Evolutionary conservation across 257 asterid genomes (phyloP).

Genomic region (Paraleonurus japonicus): DNA sequence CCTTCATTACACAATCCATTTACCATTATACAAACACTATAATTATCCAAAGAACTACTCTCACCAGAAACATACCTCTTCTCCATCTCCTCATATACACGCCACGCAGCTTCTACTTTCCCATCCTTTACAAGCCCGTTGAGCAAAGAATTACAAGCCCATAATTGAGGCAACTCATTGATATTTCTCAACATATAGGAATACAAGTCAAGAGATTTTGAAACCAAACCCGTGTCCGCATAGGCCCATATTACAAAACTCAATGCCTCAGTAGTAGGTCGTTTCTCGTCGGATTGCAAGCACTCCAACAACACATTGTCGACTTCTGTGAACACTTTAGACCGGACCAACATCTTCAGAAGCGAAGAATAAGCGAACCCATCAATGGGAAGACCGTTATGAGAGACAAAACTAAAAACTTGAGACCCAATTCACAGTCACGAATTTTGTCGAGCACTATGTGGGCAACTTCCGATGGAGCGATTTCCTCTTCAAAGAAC

Average conservation of each 20-base stretch:
- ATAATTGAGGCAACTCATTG: slow-evolving; percentile 48
- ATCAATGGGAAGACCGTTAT: slow-evolving; percentile 47
- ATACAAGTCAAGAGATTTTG: slow-evolving; percentile 61
- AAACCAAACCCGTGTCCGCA: slow-evolving; percentile 51
- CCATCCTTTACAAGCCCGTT: slow-evolving; percentile 64
- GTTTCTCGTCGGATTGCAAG: slow-evolving; percentile 54
- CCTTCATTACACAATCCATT: slow-evolving; percentile 77
- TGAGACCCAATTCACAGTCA: slow-evolving; percentile 64
- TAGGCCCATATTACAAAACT: slow-evolving; percentile 55
- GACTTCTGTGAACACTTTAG: slow-evolving; percentile 49
- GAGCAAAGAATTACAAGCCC: slow-evolving; percentile 79
- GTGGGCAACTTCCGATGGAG: slow-evolving; percentile 80
- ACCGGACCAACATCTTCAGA: slow-evolving; percentile 75
- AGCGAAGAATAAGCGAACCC: slow-evolving; percentile 80
- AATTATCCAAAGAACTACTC: slow-evolving; percentile 50
- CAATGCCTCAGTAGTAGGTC: slow-evolving; percentile 69
- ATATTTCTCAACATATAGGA: slow-evolving; percentile 42
- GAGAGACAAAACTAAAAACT: slow-evolving; percentile 61
- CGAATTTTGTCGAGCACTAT: slow-evolving; percentile 85
- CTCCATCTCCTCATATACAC: slow-evolving; percentile 55
- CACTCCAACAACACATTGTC: slow-evolving; percentile 53
- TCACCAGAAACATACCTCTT: slow-evolving; percentile 44
- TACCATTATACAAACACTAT: slow-evolving; percentile 76
- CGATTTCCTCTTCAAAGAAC: slow-evolving; percentile 49
- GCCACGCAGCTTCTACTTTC: slow-evolving; percentile 48